Evolutionary conservation across 495 filamentous ascomycete species (phyloP).

Genomic region (Usnea hakonensis): DNA sequence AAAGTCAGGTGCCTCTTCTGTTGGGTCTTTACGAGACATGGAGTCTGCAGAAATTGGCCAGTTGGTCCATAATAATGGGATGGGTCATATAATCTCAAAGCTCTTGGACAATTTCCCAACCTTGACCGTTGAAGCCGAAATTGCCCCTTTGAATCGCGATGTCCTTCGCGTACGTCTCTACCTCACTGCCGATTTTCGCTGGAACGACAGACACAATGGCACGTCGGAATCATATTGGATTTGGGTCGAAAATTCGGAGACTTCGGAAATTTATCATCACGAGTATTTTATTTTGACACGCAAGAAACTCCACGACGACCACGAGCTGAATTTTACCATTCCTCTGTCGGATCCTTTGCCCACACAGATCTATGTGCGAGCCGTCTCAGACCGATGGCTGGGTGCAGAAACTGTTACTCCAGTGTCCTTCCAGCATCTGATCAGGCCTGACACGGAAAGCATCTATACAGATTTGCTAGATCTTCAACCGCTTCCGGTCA

Average conservation of each 20-base stretch:
- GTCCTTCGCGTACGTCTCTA: conserved; percentile 80
- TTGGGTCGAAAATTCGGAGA: conserved; percentile 98
- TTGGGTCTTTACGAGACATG: conserved; percentile 86
- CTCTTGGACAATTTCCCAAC: conserved; percentile 89
- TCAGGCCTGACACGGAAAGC: conserved; percentile 93
- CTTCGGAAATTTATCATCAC: conserved; percentile 94
- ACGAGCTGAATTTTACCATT: conserved; percentile 97
- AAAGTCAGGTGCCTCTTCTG: conserved; percentile 58
- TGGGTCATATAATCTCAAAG: conserved; percentile 72
- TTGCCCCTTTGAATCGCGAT: conserved; percentile 90
- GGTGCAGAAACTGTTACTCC: conserved; percentile 94
- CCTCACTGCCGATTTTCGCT: conserved; percentile 82
- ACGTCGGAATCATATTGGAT: conserved; percentile 94
- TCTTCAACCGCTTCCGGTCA: conserved; percentile 81
- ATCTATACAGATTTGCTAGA: conserved; percentile 92
- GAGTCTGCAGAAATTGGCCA: conserved; percentile 82
- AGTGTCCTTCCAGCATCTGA: conserved; percentile 95
- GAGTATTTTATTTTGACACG: conserved; percentile 91
- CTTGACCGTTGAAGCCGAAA: conserved; percentile 80
- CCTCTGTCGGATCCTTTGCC: conserved; percentile 88
- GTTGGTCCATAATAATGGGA: conserved; percentile 80
- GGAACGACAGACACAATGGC: conserved; percentile 95
- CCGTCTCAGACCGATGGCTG: conserved; percentile 91
- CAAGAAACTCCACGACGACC: conserved; percentile 83
- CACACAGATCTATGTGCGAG: conserved; percentile 89